Evolutionary conservation across 176 grass and related monocot species (phyloP), one percentile per base, ranked within the genome.

Genomic region (Avena sativa): DNA sequence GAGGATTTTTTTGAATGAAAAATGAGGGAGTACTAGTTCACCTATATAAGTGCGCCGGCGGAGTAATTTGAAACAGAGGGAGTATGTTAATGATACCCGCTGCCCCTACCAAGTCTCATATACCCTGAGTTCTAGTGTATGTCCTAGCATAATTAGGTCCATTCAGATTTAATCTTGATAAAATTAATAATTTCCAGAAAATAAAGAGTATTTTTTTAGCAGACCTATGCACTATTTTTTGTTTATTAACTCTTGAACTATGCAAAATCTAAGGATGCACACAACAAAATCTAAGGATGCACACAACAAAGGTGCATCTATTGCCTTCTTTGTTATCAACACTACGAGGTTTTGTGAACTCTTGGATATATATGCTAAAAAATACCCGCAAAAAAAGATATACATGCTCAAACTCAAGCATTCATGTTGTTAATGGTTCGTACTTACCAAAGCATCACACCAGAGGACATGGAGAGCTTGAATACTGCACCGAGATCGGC

Each of bases 381-480:
- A 23, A 23, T 23, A 23, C 23, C 23, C 23, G 23, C 23, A 23
- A 23, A 23, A 23, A 23, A 23, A 23, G 23, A 23, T 23, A 23
- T 23, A 23, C 23, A 23, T 23, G 38, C 38, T 40, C 38, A 40
- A 40, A 40, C 38, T 40, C 38, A 40, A 40, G 38, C 38, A 43
- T 43, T 43, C 5, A 43, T 1, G 38, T 43, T 43, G 38, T 17
- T 75, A 26, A 0, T 62, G n/a, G 4, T 30, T 75, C 25, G 17
- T 86, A 19, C 65, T 79, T 95, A 98, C 93, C 93, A 94, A 26
- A 98, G 82, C 96, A 98, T 98, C 14, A 98, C 85, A 55, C 91
- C 92, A 13, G 96, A 98, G 8, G 96, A 92, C 0, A 94, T 2
- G 0, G 96, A 98, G 36, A 98, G 88, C 74, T 89, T 96, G 48